Evolutionary conservation across 345 rosid species (phyloP).

Genomic region (Luvunga scandens): DNA sequence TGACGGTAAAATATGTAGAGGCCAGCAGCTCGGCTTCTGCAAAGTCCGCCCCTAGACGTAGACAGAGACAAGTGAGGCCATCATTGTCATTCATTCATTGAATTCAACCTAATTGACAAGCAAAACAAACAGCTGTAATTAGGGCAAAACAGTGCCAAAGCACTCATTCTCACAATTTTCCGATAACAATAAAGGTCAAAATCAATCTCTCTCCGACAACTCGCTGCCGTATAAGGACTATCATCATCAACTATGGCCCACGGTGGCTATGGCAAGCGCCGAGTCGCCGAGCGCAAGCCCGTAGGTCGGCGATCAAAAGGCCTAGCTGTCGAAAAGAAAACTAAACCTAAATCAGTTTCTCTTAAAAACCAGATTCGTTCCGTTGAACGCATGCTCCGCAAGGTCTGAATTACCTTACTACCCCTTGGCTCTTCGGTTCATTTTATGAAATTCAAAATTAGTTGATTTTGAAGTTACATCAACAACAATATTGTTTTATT

Average conservation of each 20-base stretch:
- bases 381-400: conserved; percentile 92
- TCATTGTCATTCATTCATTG: not conserved
- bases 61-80: not conserved
- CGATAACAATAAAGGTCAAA: not conserved
- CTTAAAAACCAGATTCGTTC: conserved; percentile 97
- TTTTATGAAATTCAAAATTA: too few species aligned
- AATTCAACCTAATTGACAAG: not conserved
- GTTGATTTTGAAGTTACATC: not conserved
- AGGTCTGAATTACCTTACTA: conserved; percentile 37
- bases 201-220: not conserved
- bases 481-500: not conserved
- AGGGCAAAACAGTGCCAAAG: not conserved
- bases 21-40: not conserved
- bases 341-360: conserved; percentile 65
- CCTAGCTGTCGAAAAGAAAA: conserved; percentile 71
- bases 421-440: not conserved
- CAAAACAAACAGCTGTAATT: not conserved
- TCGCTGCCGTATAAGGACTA: too few species aligned
- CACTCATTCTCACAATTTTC: not conserved
- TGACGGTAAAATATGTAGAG: not conserved
- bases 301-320: conserved; percentile 80
- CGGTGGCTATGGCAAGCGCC: conserved; percentile 84
- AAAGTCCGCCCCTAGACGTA: not conserved
- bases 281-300: conserved; percentile 57
- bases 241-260: conserved; percentile 58